phyloP scores from a whole-genome alignment of 176 grass and related monocot species.

The Paspalum notatum region DNA sequence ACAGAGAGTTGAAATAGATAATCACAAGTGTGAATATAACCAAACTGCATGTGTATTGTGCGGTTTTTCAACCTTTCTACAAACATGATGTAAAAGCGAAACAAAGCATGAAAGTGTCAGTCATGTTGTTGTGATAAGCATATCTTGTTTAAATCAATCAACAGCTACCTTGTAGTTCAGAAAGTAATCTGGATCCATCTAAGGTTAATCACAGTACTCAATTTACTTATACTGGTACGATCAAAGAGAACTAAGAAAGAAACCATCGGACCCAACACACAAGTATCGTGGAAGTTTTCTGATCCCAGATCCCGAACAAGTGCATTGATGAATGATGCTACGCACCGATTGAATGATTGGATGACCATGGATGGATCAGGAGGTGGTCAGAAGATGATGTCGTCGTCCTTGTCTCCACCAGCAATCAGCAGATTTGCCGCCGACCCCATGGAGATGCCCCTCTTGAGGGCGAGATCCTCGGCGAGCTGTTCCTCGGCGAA shows the following conservation, averaged over 20 bases:
- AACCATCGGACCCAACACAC: slow-evolving; percentile 1
- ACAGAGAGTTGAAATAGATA: background rate
- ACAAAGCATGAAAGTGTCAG: background rate
- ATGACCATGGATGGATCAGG: slow-evolving; percentile 1
- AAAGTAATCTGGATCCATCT: background rate
- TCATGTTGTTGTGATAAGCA: background rate
- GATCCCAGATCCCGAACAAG: slow-evolving; percentile 22
- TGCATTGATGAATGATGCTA: slow-evolving; percentile 10
- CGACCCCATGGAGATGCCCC: slow-evolving; percentile 57
- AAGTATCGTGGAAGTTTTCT: background rate
- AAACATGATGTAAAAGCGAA: background rate
- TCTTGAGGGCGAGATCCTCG: slow-evolving; percentile 70
- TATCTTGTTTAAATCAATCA: slow-evolving; percentile 4
- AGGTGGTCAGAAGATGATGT: slow-evolving; percentile 77
- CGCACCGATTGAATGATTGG: slow-evolving; percentile 53
- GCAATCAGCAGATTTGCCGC: slow-evolving; percentile 54
- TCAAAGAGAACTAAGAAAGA: slow-evolving; percentile 5
- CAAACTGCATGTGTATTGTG: background rate
- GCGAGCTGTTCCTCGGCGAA: slow-evolving; percentile 68
- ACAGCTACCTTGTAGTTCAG: background rate
- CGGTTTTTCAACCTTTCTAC: background rate
- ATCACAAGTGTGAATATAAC: background rate
- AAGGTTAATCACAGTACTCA: background rate
- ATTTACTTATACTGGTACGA: background rate
- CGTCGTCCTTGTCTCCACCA: slow-evolving; percentile 69